Percentiles rank a stretch among this genome's conserved stretches.
phyloP scores from a whole-genome alignment of 2,329 filamentous ascomycete genomes.

The Magnaporthales sp. region DNA sequence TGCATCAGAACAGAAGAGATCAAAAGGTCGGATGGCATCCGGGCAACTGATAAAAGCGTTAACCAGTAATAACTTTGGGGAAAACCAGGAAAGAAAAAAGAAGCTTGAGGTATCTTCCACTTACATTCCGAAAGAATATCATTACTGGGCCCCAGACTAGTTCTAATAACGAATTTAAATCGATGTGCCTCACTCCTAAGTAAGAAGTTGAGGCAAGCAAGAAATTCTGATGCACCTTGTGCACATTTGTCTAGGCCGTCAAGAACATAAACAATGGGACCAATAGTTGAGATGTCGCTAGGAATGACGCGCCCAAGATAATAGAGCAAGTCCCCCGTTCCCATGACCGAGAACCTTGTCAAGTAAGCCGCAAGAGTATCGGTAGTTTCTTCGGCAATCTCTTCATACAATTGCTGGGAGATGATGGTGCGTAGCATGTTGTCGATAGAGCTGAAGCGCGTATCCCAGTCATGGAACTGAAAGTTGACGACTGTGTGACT shows the following conservation, averaged over 20 bases:
- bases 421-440: neutral
- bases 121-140: neutral
- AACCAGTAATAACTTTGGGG: neutral
- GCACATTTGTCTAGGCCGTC: neutral
- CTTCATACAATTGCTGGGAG: neutral
- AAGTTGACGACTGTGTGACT: neutral
- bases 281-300: neutral
- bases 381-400: neutral
- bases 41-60: neutral
- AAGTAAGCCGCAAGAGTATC: neutral
- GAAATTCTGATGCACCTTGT: neutral
- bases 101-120: neutral
- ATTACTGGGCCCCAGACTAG: neutral
- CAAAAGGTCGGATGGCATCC: neutral
- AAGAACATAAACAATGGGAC: neutral
- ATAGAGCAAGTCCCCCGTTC: neutral
- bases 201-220: neutral
- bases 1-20: neutral
- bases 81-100: neutral
- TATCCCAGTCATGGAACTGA: neutral
- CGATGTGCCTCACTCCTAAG: neutral
- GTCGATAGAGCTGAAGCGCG: neutral
- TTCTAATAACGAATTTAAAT: neutral
- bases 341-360: neutral
- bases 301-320: neutral